Evolutionary conservation across 371 early-diverging fungal genomes (phyloP).

Genomic region (Lichtheimia ramosa): DNA sequence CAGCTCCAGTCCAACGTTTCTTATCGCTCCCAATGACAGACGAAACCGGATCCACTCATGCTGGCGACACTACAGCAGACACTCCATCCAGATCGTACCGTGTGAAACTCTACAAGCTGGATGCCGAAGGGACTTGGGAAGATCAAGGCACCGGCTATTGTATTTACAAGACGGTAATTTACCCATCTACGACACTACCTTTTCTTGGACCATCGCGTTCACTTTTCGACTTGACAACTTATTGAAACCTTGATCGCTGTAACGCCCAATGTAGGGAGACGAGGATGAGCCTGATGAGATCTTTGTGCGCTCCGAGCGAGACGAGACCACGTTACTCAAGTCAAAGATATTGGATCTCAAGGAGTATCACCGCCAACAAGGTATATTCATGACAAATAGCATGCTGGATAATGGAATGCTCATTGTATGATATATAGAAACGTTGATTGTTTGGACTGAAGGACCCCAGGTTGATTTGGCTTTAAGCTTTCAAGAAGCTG

Average conservation of each 20-base stretch:
- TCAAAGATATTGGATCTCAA: conserved; percentile 65
- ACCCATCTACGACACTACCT: not conserved
- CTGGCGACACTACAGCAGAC: not conserved
- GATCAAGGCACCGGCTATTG: conserved; percentile 84
- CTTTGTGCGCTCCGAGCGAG: conserved; percentile 66
- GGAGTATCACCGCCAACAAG: conserved; percentile 80
- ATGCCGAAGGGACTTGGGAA: conserved; percentile 67
- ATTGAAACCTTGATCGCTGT: conserved; percentile 23
- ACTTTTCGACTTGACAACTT: conserved; percentile 12
- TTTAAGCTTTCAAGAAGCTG: conserved; percentile 87
- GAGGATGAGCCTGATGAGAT: conserved; percentile 57
- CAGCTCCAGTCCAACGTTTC: not conserved
- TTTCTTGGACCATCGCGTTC: not conserved
- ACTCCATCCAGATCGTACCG: conserved; percentile 27
- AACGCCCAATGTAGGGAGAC: conserved; percentile 18
- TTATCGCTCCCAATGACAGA: conserved; percentile 1
- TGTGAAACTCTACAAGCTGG: conserved; percentile 82
- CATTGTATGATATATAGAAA: conserved; percentile 52
- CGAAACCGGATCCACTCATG: not conserved
- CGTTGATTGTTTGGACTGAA: conserved; percentile 93
- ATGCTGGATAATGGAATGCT: conserved; percentile 24
- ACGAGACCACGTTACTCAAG: conserved; percentile 59
- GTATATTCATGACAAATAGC: conserved; percentile 52
- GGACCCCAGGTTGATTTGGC: conserved; percentile 78
- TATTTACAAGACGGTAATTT: conserved; percentile 50